These are phyloP conservation scores for Chlorella sp. DNA, from an alignment of 139 green algal genomes.

Conservation along the genomic window DNA sequence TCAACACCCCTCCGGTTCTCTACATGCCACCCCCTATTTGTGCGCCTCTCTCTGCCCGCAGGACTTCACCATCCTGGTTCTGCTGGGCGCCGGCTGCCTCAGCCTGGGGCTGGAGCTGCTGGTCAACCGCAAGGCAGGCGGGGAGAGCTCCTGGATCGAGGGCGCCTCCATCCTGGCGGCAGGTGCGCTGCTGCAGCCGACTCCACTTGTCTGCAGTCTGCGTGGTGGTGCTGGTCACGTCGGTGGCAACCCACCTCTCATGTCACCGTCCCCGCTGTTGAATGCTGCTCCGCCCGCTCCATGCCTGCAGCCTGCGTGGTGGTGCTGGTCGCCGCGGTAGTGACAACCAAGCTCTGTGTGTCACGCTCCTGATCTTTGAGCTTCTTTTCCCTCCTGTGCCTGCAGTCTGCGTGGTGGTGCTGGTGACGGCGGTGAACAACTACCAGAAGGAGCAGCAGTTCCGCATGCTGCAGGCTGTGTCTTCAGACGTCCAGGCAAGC, in stretches of 20 bases:
- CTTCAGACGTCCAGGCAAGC: slow-evolving; percentile 66
- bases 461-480: slow-evolving; percentile 71
- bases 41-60: background rate
- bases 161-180: slow-evolving; percentile 76
- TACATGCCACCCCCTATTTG: background rate
- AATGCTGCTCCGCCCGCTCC: no score
- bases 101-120: slow-evolving; percentile 59
- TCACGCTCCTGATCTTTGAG: no score
- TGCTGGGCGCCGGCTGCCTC: slow-evolving; percentile 63
- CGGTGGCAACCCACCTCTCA: background rate
- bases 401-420: slow-evolving; percentile 63
- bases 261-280: no score
- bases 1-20: background rate
- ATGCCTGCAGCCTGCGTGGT: background rate
- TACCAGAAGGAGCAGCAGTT: slow-evolving; percentile 93
- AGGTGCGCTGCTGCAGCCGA: no score
- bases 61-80: slow-evolving; percentile 70
- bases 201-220: background rate
- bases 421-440: slow-evolving; percentile 81
- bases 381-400: no score
- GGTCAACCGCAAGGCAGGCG: slow-evolving; percentile 18
- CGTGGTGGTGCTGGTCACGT: background rate
- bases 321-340: background rate
- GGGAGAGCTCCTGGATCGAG: slow-evolving; percentile 65
- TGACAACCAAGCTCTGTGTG: no score